A percentile compares a stretch with the other conserved stretches of the same genome.
Conservation (phyloP, 306 rosid genomes). For the Gastrolobium bilobum region DNA sequence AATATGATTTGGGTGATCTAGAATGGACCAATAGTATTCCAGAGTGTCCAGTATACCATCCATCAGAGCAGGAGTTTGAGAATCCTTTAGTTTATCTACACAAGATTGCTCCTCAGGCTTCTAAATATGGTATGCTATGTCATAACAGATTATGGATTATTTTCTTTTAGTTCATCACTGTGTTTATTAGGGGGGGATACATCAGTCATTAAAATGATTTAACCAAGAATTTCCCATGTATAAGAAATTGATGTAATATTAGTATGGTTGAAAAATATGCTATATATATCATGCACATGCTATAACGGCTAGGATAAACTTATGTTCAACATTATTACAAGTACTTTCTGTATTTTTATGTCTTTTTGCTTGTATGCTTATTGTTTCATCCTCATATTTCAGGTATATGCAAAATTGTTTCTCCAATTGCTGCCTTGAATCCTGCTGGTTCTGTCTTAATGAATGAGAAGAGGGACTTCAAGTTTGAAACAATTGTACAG, state of each 20-base stretch:
- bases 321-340: too few relatives aligned
- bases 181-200: neutral
- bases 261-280: neutral
- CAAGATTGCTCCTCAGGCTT: neutral
- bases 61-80: too few relatives aligned
- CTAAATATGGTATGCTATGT: constrained; percentile 19
- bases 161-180: neutral
- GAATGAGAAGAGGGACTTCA: constrained; percentile 41
- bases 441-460: constrained; percentile 35
- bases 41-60: too few relatives aligned
- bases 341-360: too few relatives aligned
- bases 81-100: too few relatives aligned
- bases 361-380: neutral
- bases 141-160: neutral
- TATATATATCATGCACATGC: neutral
- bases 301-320: too few relatives aligned
- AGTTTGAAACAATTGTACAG: constrained; percentile 46
- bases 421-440: constrained; percentile 40
- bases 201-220: neutral
- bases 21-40: constrained; percentile 36
- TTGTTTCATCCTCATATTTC: constrained; percentile 6
- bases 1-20: constrained; percentile 2
- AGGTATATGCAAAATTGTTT: constrained; percentile 50
- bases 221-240: neutral
- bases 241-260: too few relatives aligned